A percentile compares a stretch with the other conserved stretches of the same genome.
These are phyloP conservation scores for Colletotrichum zoysiae DNA, from an alignment of 2,329 filamentous ascomycete species.

Conservation along the genomic window DNA sequence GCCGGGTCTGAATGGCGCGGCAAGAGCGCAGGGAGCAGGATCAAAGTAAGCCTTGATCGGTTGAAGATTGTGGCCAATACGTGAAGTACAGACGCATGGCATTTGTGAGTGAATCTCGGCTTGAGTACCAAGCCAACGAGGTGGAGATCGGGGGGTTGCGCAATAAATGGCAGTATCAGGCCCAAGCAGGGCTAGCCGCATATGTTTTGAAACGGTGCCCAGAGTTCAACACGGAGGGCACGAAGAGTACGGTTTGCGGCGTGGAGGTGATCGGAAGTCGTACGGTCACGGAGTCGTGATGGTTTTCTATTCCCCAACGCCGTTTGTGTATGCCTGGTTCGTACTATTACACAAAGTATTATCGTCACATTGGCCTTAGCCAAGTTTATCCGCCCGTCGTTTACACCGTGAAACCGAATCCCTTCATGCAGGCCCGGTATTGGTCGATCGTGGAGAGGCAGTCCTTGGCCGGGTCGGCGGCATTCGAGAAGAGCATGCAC, in stretches of 20 bases:
- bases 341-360: slow-evolving; percentile 39
- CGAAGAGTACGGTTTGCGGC: not conserved
- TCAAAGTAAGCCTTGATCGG: not conserved
- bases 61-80: not conserved
- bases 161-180: too few species aligned
- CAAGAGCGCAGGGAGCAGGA: not conserved
- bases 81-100: not conserved
- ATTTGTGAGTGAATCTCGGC: not conserved
- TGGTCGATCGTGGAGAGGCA: slow-evolving; percentile 86
- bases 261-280: not conserved
- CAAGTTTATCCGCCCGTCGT: not conserved
- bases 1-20: not conserved
- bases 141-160: not conserved
- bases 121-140: not conserved
- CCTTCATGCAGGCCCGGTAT: slow-evolving; percentile 93
- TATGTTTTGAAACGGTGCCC: not conserved
- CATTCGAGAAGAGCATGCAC: slow-evolving; percentile 97
- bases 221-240: not conserved
- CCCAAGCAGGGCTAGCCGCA: not conserved
- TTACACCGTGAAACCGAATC: slow-evolving; percentile 86
- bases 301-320: slow-evolving; percentile 42
- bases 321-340: slow-evolving; percentile 34
- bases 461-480: slow-evolving; percentile 84
- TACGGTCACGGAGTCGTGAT: slow-evolving; percentile 24
- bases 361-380: slow-evolving; percentile 30